Conservation (phyloP, 148 eudicot species). For the Chenopodium album region DNA sequence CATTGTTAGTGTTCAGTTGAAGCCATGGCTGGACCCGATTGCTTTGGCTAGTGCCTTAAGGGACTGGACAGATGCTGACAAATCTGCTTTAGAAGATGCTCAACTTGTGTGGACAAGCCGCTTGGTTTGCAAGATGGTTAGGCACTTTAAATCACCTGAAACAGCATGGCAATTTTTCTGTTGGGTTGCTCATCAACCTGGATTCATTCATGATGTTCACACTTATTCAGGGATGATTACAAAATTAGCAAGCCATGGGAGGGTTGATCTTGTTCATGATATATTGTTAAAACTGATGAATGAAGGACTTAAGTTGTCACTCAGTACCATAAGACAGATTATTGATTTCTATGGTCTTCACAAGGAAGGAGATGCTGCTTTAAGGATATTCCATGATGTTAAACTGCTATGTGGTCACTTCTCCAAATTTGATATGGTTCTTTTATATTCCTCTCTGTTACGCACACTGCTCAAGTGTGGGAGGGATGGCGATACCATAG, state of each 20-base stretch:
- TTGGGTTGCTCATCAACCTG: conserved; percentile 80
- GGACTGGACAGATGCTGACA: conserved; percentile 65
- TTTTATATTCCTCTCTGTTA: conserved; percentile 73
- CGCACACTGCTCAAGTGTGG: conserved; percentile 73
- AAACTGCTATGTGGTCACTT: conserved; percentile 49
- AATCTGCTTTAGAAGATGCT: conserved; percentile 68
- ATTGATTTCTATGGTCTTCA: conserved; percentile 71
- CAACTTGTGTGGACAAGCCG: conserved; percentile 83
- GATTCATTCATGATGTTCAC: conserved; percentile 73
- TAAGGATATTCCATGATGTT: conserved; percentile 52
- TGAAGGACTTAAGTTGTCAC: conserved; percentile 56
- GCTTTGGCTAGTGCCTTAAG: conserved; percentile 80
- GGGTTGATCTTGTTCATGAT: conserved; percentile 51
- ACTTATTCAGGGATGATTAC: conserved; percentile 61
- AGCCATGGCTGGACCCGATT: conserved; percentile 86
- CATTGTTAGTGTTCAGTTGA: conserved; percentile 45
- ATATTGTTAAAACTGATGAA: conserved; percentile 46
- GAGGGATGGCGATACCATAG: conserved; percentile 49
- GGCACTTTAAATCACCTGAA: conserved; percentile 65
- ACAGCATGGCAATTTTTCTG: conserved; percentile 75
- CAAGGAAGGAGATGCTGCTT: conserved; percentile 63
- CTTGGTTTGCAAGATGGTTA: conserved; percentile 79
- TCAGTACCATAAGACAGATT: conserved; percentile 53
- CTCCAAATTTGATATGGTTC: conserved; percentile 39
- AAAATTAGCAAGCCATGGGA: conserved; percentile 60